phyloP scores from a whole-genome alignment of 2,329 filamentous ascomycete genomes.

The Epichloe aotearoae region DNA sequence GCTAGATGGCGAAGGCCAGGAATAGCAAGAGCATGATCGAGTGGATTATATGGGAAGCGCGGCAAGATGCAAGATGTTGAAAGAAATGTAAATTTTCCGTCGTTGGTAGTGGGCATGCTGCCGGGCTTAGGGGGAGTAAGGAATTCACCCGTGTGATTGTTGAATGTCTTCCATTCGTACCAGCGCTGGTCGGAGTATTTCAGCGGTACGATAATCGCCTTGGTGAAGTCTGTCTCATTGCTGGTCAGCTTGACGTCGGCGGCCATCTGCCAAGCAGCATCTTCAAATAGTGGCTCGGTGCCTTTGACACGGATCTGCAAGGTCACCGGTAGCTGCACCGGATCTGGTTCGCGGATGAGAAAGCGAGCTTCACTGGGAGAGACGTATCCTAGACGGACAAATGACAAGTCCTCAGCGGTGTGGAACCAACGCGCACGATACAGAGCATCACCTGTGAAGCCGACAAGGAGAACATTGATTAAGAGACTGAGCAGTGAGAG shows the following conservation, averaged over 20 bases:
- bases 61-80: conserved; percentile 89
- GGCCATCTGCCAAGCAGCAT: conserved; percentile 50
- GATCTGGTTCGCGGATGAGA: conserved; percentile 72
- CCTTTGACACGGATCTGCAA: conserved; percentile 51
- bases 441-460: conserved; percentile 63
- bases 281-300: conserved; percentile 37
- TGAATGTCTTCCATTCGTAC: conserved; percentile 79
- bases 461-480: conserved; percentile 57
- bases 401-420: conserved; percentile 62
- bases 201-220: conserved; percentile 51
- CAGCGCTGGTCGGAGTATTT: conserved; percentile 52
- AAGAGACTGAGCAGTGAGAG: conserved; percentile 55
- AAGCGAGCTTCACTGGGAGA: conserved; percentile 69
- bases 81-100: conserved; percentile 74
- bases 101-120: conserved; percentile 41
- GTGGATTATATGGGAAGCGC: conserved; percentile 74
- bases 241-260: conserved; percentile 53
- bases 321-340: conserved; percentile 59
- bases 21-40: conserved; percentile 72
- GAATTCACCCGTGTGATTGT: conserved; percentile 76
- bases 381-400: conserved; percentile 78
- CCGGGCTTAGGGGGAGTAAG: conserved; percentile 62
- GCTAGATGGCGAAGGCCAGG: conserved; percentile 69
- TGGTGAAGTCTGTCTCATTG: conserved; percentile 73
- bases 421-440: conserved; percentile 60